These are phyloP conservation scores for Colletotrichum kahawae DNA, from an alignment of 2,329 filamentous ascomycete genomes.

Conservation along the genomic window DNA sequence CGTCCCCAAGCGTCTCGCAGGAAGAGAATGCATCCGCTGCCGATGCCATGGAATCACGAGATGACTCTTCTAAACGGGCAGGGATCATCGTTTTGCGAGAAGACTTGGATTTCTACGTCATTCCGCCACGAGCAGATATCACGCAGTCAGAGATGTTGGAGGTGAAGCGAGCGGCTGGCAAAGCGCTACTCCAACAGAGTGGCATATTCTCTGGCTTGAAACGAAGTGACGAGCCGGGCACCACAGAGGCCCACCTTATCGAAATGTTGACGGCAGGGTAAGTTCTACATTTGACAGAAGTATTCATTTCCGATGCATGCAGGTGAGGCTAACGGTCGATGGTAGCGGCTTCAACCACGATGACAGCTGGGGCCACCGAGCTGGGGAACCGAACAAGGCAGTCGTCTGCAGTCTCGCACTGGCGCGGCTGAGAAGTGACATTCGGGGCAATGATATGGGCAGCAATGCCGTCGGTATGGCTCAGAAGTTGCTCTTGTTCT, in stretches of 20 bases:
- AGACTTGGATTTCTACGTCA: slow-evolving; percentile 96
- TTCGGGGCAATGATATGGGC: slow-evolving; percentile 77
- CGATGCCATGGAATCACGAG: slow-evolving; percentile 72
- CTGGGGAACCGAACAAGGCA: slow-evolving; percentile 97
- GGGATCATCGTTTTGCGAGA: slow-evolving; percentile 97
- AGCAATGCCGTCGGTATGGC: slow-evolving; percentile 94
- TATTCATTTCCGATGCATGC: neutral
- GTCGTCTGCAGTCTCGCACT: slow-evolving; percentile 97
- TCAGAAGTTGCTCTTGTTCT: slow-evolving; percentile 96
- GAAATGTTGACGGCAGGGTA: slow-evolving; percentile 99
- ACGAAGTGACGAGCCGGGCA: slow-evolving; percentile 93
- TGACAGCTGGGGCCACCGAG: slow-evolving; percentile 93
- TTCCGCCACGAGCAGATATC: slow-evolving; percentile 86
- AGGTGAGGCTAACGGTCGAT: neutral
- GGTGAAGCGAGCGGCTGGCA: slow-evolving; percentile 90
- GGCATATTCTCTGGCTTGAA: slow-evolving; percentile 96
- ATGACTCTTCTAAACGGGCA: slow-evolving; percentile 86
- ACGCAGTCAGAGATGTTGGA: slow-evolving; percentile 91
- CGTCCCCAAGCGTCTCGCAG: slow-evolving; percentile 69
- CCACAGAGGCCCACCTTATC: slow-evolving; percentile 96
- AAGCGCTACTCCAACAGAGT: slow-evolving; percentile 84
- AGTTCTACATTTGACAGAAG: slow-evolving; percentile 36
- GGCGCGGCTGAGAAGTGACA: slow-evolving; percentile 90
- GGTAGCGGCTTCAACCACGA: slow-evolving; percentile 92
- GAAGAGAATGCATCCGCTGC: slow-evolving; percentile 68